Percentiles rank a stretch among this genome's conserved stretches.
These are phyloP conservation scores for Isochrysis galbana DNA, from an alignment of 78 protist species.

Conservation along the genomic window DNA sequence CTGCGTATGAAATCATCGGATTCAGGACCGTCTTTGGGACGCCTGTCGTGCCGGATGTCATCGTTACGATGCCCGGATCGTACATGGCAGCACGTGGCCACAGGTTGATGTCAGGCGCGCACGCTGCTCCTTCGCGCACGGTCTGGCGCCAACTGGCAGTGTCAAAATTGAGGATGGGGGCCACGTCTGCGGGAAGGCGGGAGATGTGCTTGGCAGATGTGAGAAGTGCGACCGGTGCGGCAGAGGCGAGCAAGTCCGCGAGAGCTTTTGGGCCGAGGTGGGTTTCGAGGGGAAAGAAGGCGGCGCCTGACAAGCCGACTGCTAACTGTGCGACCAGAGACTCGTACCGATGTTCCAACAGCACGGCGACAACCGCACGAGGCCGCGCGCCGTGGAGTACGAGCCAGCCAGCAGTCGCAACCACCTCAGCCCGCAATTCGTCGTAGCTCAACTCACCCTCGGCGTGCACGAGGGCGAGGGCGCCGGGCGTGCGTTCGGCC, in stretches of 20 bases:
- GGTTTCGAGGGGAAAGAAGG: conserved; percentile 20
- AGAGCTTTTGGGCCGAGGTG: conserved; percentile 19
- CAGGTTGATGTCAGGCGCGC: neutral
- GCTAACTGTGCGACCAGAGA: conserved; percentile 17
- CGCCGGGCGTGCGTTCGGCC: neutral
- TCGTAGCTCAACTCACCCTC: neutral
- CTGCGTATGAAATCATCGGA: neutral
- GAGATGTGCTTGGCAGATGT: neutral
- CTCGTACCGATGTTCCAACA: conserved; percentile 23
- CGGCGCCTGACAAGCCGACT: neutral
- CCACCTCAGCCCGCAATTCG: neutral
- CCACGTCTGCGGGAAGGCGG: no score
- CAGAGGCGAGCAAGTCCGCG: neutral
- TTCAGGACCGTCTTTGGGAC: neutral
- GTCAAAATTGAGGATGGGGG: neutral
- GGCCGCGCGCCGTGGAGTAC: neutral
- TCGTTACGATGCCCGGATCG: conserved; percentile 25
- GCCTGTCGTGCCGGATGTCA: conserved; percentile 46
- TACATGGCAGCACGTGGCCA: neutral
- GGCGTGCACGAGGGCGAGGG: conserved; percentile 11
- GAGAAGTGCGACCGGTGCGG: neutral
- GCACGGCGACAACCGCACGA: conserved; percentile 14
- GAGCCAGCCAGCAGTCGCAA: neutral
- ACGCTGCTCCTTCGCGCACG: neutral
- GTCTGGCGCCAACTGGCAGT: neutral